Evolutionary conservation across 1,284 basidiomycete genomes (phyloP).

Genomic region (Melanopsichium pennsylvanicum): DNA sequence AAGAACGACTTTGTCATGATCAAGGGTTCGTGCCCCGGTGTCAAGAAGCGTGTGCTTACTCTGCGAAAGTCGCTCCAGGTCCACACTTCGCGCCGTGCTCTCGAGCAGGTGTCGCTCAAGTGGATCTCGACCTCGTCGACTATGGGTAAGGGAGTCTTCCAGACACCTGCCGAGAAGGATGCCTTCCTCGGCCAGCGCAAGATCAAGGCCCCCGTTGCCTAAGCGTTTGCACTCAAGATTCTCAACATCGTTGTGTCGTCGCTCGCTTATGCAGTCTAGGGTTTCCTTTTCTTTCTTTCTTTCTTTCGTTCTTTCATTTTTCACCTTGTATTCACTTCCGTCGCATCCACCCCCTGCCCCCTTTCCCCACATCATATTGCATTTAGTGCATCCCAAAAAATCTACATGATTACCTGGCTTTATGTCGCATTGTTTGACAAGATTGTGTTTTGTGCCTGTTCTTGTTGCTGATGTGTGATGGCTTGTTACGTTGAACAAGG

Average conservation of each 20-base stretch:
- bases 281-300: slow-evolving; percentile 11
- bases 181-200: slow-evolving; percentile 80
- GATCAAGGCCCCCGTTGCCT: slow-evolving; percentile 46
- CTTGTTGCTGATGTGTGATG: too few species aligned
- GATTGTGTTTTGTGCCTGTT: too few species aligned
- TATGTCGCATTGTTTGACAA: background rate
- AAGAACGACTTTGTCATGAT: slow-evolving; percentile 98
- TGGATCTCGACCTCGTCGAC: slow-evolving; percentile 98
- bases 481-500: too few species aligned
- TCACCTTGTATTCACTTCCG: slow-evolving; percentile 22
- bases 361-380: slow-evolving; percentile 17
- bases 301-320: slow-evolving; percentile 11
- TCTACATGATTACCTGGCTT: slow-evolving; percentile 44
- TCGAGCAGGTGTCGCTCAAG: slow-evolving; percentile 98
- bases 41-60: slow-evolving; percentile 97
- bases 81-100: slow-evolving; percentile 66
- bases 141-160: slow-evolving; percentile 87
- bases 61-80: slow-evolving; percentile 65
- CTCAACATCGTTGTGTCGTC: too few species aligned
- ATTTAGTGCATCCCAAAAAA: slow-evolving; percentile 42
- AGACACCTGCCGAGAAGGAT: slow-evolving; percentile 92
- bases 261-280: slow-evolving; percentile 5
- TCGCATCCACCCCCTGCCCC: slow-evolving; percentile 25
- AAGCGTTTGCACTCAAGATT: too few species aligned
- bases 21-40: slow-evolving; percentile 79